Evolutionary conservation across 1,284 basidiomycete species (phyloP), one percentile per base, ranked within the genome.

Genomic region (Rhodotorula sp.): DNA sequence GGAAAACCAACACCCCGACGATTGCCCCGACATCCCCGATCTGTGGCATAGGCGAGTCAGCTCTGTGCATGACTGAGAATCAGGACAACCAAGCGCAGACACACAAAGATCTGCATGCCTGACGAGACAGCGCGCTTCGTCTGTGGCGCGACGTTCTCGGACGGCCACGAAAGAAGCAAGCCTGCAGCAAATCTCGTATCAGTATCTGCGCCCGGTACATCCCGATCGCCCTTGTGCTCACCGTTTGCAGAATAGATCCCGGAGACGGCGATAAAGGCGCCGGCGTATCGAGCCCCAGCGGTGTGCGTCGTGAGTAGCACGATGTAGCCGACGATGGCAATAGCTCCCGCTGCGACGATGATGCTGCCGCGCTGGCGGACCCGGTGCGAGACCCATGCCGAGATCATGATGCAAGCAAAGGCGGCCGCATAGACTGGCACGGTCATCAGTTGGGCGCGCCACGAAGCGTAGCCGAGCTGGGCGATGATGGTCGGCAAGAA

Each of bases 91-190:
- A 46, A 30, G 18, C 54, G 29, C 7, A 20, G 30, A 54, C 70
- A 42, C 26, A 72, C 70, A 48, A 84, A 85, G 68, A 90, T 88
- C 78, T 88, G 87, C 84, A 88, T 84, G 2, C 87, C 88, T 4
- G 87, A 83, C 0, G 85, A 86, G 1, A 87, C 83, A 1, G 87
- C 88, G 8, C 88, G 84, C 77, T 89, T 88, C 1, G 87, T 89
- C 76, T 89, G 88, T 5, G 85, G 86, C 14, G 85, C 86, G n/a
- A 89, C 85, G 73, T 89, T 89, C 80, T 89, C 87, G n/a, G 85
- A 83, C 0, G 87, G 87, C 85, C 87, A 87, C 67, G 76, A 14
- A n/a, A 70, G 48, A 29, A 75, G 65, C 0, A 75, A 67, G 3
- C 68, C 69, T 58, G 48, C n/a, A 45, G 18, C 26, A 7, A 37